These are phyloP conservation scores for Taiozyma sp. DNA, from an alignment of 1,139 yeast species.

Conservation along the genomic window DNA sequence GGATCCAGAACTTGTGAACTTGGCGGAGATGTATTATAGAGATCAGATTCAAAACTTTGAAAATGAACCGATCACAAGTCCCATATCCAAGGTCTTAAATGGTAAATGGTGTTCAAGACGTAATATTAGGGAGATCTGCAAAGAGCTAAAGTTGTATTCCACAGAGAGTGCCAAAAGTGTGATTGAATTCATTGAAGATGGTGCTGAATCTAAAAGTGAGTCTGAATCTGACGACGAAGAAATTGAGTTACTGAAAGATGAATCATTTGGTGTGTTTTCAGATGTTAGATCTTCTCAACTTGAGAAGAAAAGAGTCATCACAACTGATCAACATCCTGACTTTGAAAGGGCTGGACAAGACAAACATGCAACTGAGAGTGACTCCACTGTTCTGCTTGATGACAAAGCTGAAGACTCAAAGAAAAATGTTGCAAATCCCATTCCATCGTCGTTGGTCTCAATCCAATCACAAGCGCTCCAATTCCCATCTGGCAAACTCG, in stretches of 20 bases:
- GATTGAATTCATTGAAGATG: slow-evolving; percentile 2
- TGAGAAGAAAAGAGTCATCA: not conserved
- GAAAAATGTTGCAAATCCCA: too few relatives aligned
- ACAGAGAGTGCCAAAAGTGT: slow-evolving; percentile 3
- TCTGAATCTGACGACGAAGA: not conserved
- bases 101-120: slow-evolving; percentile 23
- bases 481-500: not conserved
- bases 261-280: not conserved
- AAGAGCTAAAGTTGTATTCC: not conserved
- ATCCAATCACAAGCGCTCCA: not conserved
- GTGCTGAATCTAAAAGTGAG: not conserved
- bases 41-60: slow-evolving; percentile 13
- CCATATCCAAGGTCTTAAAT: slow-evolving; percentile 9
- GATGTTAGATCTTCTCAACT: not conserved
- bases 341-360: not conserved
- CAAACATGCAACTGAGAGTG: not conserved
- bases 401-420: not conserved
- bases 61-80: slow-evolving; percentile 13
- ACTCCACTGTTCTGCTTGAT: not conserved
- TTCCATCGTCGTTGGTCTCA: not conserved
- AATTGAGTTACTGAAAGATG: not conserved
- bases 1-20: slow-evolving; percentile 19
- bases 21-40: slow-evolving; percentile 16
- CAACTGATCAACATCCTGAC: not conserved
- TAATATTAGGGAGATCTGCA: slow-evolving; percentile 13